These are phyloP conservation scores for Austroboletus festivus DNA, from an alignment of 768 basidiomycete genomes.

Conservation along the genomic window DNA sequence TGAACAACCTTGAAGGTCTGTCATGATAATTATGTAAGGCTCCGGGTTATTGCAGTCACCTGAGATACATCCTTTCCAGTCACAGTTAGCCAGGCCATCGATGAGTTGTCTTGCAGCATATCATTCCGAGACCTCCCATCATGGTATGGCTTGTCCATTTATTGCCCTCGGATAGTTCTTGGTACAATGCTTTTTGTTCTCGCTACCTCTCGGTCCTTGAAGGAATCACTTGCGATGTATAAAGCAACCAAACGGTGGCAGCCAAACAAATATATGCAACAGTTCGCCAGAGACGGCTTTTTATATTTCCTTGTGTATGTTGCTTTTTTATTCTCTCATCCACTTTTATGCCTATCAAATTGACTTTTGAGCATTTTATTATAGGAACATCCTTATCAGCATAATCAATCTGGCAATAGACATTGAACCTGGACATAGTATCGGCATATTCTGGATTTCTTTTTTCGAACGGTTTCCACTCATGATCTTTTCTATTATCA, in stretches of 20 bases:
- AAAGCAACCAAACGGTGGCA: conserved; percentile 6
- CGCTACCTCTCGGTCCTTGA: background rate
- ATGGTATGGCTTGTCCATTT: background rate
- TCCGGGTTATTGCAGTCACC: background rate
- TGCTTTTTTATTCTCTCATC: background rate
- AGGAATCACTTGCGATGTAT: conserved; percentile 2
- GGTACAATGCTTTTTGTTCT: conserved; percentile 5
- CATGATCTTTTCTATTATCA: background rate
- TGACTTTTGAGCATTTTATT: background rate
- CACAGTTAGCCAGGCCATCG: conserved; percentile 1
- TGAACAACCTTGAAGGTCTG: conserved; percentile 4
- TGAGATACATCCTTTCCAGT: no score
- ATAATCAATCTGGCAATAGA: no score
- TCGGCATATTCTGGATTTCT: no score
- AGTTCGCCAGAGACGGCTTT: conserved; percentile 7
- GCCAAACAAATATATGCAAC: conserved; percentile 1
- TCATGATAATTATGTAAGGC: background rate
- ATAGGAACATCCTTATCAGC: no score
- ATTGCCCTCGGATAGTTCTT: conserved; percentile 2
- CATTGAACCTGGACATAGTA: no score
- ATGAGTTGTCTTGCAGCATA: background rate
- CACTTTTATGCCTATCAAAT: background rate
- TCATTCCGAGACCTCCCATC: background rate
- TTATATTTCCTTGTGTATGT: conserved; percentile 16
- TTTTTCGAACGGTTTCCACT: background rate